Base-by-base conservation (phyloP, 1,284 basidiomycete genomes). In the Sparassis latifolia region DNA sequence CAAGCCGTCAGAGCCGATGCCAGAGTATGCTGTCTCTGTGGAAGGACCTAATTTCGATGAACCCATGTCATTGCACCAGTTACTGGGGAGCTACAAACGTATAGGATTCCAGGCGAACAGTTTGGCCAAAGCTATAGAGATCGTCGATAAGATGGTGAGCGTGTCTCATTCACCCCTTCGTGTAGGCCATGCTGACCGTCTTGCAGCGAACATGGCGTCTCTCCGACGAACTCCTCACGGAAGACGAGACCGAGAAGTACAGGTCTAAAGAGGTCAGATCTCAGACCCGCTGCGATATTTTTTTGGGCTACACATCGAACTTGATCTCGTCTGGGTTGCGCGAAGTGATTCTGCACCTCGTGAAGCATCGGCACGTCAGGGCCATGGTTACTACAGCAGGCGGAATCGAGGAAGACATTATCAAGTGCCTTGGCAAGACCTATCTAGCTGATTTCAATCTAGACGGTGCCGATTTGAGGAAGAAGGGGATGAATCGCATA, bases 261-360 rank as follows among this genome's bases (percentile, higher is more conserved):
- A 63, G 70, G 10, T 71, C 76, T 55, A 78, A 79, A 2, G 72
- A 78, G 52, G 72, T 85, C 45, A 82, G 91, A 50, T 75, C 79
- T 10, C 70, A 80, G 57, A 89, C 82, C 28, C 78, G 80, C 40
- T 94, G 92, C 71, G 88, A 85, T 54, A 81, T 99, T 64, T 97
- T 99, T 67, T 84, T 99, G 40, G 97, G 97, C 48, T 99, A 96
- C 71, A 99, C 97, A 2, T 99, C 96, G 42, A 99, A 99, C 69
- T 81, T 99, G 33, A 97, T 99, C 61, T 99, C 97, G 0, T 98
- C 96, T 3, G 97, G 97, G 6, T 74, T 99, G 47, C 84, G 97
- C 44, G 97, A 99, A 70, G 78, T 98, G 44, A 90, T 99, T 60
- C 77, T 89, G 29, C 86, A 96, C 68, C 85, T 99, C 40, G 96